A percentile compares a stretch with the other conserved stretches of the same genome.
Conservation (phyloP, 352 stramenopile species). For the Phytophthora pseudosyringae region DNA sequence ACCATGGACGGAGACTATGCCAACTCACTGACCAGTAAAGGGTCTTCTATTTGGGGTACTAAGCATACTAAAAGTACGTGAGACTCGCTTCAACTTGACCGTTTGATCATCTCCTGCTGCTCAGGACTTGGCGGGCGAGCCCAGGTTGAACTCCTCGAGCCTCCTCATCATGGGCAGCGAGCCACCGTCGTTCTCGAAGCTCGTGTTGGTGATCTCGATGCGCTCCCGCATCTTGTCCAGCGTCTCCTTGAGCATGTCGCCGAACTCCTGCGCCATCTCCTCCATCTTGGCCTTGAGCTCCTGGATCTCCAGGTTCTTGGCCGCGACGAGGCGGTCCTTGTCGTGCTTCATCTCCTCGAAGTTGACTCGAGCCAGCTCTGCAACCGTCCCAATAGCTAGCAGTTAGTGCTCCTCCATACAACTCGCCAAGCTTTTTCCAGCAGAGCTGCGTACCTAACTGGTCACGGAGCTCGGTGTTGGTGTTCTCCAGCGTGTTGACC, state of each 20-base stretch:
- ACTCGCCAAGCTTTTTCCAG: background rate
- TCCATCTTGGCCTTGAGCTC: conserved; percentile 95
- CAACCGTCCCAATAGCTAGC: background rate
- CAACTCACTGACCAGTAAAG: too few species aligned
- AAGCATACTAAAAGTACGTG: background rate
- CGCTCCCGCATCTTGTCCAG: conserved; percentile 95
- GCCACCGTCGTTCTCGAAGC: conserved; percentile 84
- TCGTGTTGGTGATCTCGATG: conserved; percentile 93
- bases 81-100: conserved; percentile 5
- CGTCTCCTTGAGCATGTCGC: conserved; percentile 95
- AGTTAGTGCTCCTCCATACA: background rate
- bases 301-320: conserved; percentile 92
- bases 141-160: conserved; percentile 89
- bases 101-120: background rate
- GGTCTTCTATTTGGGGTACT: conserved; percentile 7
- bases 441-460: conserved; percentile 67
- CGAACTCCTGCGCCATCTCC: conserved; percentile 95
- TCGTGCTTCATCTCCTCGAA: conserved; percentile 92
- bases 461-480: conserved; percentile 93
- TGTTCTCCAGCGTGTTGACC: conserved; percentile 89
- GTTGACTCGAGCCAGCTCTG: conserved; percentile 84
- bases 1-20: background rate
- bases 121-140: conserved; percentile 56
- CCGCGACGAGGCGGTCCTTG: conserved; percentile 90
- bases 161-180: conserved; percentile 81